These are phyloP conservation scores for Coleophoma crateriformis DNA, from an alignment of 2,329 filamentous ascomycete genomes.

Conservation along the genomic window DNA sequence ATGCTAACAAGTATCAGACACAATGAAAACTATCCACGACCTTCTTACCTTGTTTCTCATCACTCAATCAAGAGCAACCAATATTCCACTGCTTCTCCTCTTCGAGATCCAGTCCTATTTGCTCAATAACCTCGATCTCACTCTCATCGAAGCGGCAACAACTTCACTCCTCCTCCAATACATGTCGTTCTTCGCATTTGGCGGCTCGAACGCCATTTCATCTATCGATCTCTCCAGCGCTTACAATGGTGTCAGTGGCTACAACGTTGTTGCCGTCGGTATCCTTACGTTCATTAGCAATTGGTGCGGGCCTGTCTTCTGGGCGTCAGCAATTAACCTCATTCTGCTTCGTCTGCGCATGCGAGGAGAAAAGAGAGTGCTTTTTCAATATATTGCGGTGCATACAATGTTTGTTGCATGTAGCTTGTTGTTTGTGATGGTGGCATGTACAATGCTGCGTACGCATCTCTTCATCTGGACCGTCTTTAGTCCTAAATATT, in stretches of 20 bases:
- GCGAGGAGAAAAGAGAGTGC: constrained; percentile 7
- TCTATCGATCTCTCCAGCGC: constrained; percentile 92
- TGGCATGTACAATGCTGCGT: constrained; percentile 74
- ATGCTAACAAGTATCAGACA: constrained; percentile 12
- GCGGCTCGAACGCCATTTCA: constrained; percentile 90
- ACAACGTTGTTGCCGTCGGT: constrained; percentile 77
- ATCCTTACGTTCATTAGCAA: constrained; percentile 81
- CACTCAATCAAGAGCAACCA: constrained; percentile 80
- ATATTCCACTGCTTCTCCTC: constrained; percentile 78
- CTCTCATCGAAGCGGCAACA: constrained; percentile 55
- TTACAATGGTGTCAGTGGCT: constrained; percentile 84
- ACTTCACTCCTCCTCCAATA: constrained; percentile 74
- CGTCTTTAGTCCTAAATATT: constrained; percentile 93
- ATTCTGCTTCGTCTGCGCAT: constrained; percentile 41
- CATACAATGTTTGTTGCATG: constrained; percentile 66
- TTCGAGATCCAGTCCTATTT: constrained; percentile 59
- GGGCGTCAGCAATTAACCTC: constrained; percentile 62
- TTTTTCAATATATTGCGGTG: constrained; percentile 49
- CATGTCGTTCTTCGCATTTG: constrained; percentile 81
- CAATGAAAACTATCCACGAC: constrained; percentile 51
- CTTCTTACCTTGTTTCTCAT: constrained; percentile 73
- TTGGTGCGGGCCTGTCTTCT: constrained; percentile 89
- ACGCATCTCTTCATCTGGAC: constrained; percentile 98
- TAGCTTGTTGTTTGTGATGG: constrained; percentile 73
- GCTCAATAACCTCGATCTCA: constrained; percentile 41